Evolutionary conservation across 768 basidiomycete genomes (phyloP), one percentile per base, ranked within the genome.

Genomic region (Roridomyces roridus): DNA sequence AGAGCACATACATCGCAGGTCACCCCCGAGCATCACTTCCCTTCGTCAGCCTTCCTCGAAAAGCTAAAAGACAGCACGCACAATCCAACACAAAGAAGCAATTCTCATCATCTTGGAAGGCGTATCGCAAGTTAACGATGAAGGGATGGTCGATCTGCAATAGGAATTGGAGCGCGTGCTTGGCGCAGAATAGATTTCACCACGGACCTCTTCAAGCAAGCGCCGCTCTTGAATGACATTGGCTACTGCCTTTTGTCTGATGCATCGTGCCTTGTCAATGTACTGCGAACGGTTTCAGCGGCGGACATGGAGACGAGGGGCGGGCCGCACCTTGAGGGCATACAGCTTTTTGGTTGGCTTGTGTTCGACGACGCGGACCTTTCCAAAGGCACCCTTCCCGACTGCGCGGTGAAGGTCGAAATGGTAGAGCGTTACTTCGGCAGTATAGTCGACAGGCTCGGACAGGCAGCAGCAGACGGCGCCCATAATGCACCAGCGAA

Each of bases 361-460:
- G 78, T 97, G 95, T 72, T 98, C 94, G 59, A 98, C 94, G 42
- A 98, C 95, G 68, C 96, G 87, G 71, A 98, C 96, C 87, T 98
- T 98, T 72, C 96, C 96, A 78, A 98, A 99, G 23, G 96, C 94
- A 41, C 97, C 96, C 73, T 94, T 97, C 39, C 97, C 97, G 14
- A 98, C 93, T 20, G 92, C 93, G 44, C 95, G 85, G 70, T 97
- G 88, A 43, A 99, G 89, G 70, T 96, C 92, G 68, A 98, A 99
- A 77, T 98, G 96, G 76, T 90, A 98, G 45, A 99, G 88, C 69
- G 86, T 92, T 72, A 89, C 85, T 67, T 94, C 92, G 43, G 82
- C 79, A 61, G 91, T 87, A 72, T 92, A 92, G 77, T 95, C 92
- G 64, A 95, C 84, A 20, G 91, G 90, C 75, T 92, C 81, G 73